Base-by-base conservation (phyloP, 805 yeast species). In the Candida hispaniensis region DNA sequence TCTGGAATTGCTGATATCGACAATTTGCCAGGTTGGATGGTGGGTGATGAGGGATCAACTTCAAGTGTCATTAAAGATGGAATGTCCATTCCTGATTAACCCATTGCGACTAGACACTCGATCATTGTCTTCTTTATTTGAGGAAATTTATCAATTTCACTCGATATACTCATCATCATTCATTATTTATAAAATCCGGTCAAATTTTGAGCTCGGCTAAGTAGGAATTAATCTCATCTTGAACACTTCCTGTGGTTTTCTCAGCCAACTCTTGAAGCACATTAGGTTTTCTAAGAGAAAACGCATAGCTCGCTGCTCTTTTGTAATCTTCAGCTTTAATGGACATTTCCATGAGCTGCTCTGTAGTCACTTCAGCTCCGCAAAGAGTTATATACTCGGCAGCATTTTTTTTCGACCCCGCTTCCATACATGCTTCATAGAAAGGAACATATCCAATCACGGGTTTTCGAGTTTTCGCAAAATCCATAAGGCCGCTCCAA, bases 361-460 rank as follows among this genome's bases (percentile, higher is more conserved):
- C 58, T 42, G 67, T 65, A 4, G 61, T 48, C 26, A 69, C 43
- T 5, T 58, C 56, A 4, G 60, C 39, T 8, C 26, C 30, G 45
- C 80, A 73, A 54, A 71, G 56, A 11, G 62, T 57, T 12, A 83
- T 66, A 46, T 76, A 81, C 12, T 57, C 48, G 0, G 75, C 64
- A 1, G 88, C 81, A 30, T 74, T 74, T 14, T 69, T 59, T 22
- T 63, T 56, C 18, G 76, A 75, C 0, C 74, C 79, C 4, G 66
- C 60, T 38, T 61, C 63, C 24, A 68, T 47, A 22, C 76, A 65
- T 22, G 70, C 67, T 10, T 66, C 59, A 38, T 63, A 79, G 44
- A 83, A 74, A 1, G 78, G 74, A 41, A 64, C 66, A 41, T 75
- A 76, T 0, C 88, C 85, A 25, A 83, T 79, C 0, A 81, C 79